A percentile compares a stretch with the other conserved stretches of the same genome.
phyloP scores from a whole-genome alignment of 2,329 filamentous ascomycete genomes.

The Claviceps digitariae region DNA sequence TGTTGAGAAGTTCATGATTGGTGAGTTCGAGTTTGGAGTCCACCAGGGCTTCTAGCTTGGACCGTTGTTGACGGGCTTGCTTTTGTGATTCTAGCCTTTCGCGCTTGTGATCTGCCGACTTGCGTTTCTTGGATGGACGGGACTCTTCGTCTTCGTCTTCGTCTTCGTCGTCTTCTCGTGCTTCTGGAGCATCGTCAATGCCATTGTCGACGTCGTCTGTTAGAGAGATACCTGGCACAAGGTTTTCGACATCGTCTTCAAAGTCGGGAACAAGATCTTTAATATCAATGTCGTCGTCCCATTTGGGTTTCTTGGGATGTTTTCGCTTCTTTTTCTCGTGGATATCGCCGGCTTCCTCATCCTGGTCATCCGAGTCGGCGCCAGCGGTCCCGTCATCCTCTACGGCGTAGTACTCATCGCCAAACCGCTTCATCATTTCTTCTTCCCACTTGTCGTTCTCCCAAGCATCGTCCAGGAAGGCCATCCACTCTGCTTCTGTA shows the following conservation, averaged over 20 bases:
- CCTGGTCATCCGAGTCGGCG: conserved; percentile 41
- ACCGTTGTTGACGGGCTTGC: conserved; percentile 64
- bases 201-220: conserved; percentile 29
- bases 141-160: conserved; percentile 29
- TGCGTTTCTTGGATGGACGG: conserved; percentile 44
- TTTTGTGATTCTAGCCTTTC: conserved; percentile 48
- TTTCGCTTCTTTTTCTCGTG: conserved; percentile 28
- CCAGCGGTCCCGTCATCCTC: conserved; percentile 41
- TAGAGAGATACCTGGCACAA: conserved; percentile 37
- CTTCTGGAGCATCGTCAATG: conserved; percentile 12
- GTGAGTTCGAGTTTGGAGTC: conserved; percentile 69
- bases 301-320: conserved; percentile 49
- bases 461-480: conserved; percentile 77
- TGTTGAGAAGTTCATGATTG: conserved; percentile 41
- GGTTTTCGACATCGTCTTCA: conserved; percentile 41
- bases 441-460: conserved; percentile 81
- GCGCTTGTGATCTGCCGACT: conserved; percentile 45
- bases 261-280: conserved; percentile 83
- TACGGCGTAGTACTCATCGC: conserved; percentile 78
- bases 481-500: conserved; percentile 68
- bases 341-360: conserved; percentile 35
- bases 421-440: conserved; percentile 80
- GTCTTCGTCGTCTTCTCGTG: conserved; percentile 21
- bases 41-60: conserved; percentile 74
- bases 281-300: conserved; percentile 97